phyloP scores from a whole-genome alignment of 2,329 filamentous ascomycete genomes.

The Peltaster fructicola region DNA sequence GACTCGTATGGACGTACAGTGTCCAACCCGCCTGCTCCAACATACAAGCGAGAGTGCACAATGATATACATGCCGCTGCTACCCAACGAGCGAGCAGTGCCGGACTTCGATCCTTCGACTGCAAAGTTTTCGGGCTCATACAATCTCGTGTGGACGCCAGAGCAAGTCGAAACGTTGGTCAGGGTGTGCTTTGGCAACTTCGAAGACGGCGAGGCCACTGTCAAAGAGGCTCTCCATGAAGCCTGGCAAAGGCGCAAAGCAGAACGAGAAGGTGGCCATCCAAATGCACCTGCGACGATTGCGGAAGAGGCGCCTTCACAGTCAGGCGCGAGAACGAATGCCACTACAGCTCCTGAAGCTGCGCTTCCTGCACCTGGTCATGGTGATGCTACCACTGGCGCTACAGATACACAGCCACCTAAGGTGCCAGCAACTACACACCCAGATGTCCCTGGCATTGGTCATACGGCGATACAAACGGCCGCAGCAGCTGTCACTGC shows the following conservation, averaged over 20 bases:
- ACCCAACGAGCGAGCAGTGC: constrained; percentile 17
- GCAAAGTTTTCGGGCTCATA: constrained; percentile 17
- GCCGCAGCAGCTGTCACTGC: no score
- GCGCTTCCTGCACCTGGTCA: no score
- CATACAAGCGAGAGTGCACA: constrained; percentile 10
- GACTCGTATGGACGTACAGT: constrained; percentile 16
- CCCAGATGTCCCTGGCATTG: no score
- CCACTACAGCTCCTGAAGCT: no score
- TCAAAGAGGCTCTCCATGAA: constrained; percentile 12
- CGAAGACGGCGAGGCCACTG: constrained; percentile 10
- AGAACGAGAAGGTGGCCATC: constrained; percentile 5
- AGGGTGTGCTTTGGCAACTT: constrained; percentile 14
- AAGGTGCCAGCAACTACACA: no score
- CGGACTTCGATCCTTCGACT: constrained; percentile 16
- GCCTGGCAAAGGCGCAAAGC: constrained; percentile 11
- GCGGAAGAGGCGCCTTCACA: no score
- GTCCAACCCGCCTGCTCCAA: constrained; percentile 13
- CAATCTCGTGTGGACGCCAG: constrained; percentile 19
- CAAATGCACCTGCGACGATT: no score
- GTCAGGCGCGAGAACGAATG: no score
- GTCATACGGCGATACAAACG: no score
- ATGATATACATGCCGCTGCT: constrained; percentile 19
- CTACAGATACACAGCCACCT: no score
- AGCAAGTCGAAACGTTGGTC: constrained; percentile 18
- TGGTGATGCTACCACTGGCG: no score